These are phyloP conservation scores for Plasmodium gonderi DNA, from an alignment of 169 alveolate species.

Conservation along the genomic window DNA sequence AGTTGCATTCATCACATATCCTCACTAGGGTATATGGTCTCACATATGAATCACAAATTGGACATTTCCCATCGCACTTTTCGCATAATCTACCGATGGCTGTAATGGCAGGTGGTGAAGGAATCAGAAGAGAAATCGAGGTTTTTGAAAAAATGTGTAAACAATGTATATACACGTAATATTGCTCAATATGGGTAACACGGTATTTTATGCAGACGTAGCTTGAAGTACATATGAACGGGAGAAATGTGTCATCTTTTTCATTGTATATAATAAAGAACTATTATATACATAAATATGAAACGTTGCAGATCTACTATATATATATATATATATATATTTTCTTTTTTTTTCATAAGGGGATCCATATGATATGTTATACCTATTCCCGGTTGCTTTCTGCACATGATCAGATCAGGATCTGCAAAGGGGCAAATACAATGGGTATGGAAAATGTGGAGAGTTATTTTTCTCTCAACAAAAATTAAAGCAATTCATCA, in stretches of 20 bases:
- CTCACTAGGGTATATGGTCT: slow-evolving; percentile 96
- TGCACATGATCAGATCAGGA: slow-evolving; percentile 98
- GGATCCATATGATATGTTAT: neutral
- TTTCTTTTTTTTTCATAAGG: neutral
- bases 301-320: too few species aligned
- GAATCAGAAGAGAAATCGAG: neutral
- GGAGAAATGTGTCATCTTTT: too few species aligned
- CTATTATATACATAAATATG: too few species aligned
- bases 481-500: neutral
- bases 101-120: slow-evolving; percentile 10
- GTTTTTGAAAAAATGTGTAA: neutral
- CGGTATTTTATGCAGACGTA: too few species aligned
- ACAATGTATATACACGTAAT: too few species aligned
- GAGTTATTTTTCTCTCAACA: neutral
- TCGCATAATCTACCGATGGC: slow-evolving; percentile 99
- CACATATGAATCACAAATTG: slow-evolving; percentile 99
- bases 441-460: neutral
- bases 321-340: too few species aligned
- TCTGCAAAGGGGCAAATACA: slow-evolving; percentile 70
- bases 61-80: slow-evolving; percentile 99
- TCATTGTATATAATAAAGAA: too few species aligned
- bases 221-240: too few species aligned
- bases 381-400: slow-evolving; percentile 98
- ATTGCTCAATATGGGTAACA: too few species aligned
- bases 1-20: slow-evolving; percentile 99